These are phyloP conservation scores for Candida qinlingensis DNA, from an alignment of 805 yeast genomes.

Conservation along the genomic window DNA sequence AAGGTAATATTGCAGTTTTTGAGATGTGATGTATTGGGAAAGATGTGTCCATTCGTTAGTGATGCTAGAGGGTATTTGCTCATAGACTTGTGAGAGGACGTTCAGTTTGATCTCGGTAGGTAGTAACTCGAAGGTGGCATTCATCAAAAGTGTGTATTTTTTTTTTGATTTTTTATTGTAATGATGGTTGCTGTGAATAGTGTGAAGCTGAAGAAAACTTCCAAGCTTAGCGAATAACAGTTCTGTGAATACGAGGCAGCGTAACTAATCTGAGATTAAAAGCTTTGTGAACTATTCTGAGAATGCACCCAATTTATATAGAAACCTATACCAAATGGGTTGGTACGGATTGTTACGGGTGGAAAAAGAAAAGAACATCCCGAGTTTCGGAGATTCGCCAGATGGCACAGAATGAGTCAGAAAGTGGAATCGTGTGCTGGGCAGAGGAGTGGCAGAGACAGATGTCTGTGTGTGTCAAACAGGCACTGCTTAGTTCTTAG, in stretches of 20 bases:
- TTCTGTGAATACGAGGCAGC: too few species aligned
- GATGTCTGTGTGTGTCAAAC: too few species aligned
- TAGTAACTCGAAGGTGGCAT: conserved; percentile 1
- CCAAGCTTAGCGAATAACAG: too few species aligned
- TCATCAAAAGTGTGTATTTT: background rate
- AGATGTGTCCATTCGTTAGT: background rate
- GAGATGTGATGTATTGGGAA: background rate
- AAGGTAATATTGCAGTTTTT: background rate
- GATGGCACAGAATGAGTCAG: background rate
- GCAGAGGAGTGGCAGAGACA: background rate
- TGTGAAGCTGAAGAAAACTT: too few species aligned
- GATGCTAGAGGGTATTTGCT: conserved; percentile 1
- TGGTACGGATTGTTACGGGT: too few species aligned
- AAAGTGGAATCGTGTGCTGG: background rate
- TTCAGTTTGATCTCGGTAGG: conserved; percentile 15
- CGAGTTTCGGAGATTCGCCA: background rate
- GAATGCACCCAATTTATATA: too few species aligned
- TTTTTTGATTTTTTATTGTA: background rate
- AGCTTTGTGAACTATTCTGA: too few species aligned
- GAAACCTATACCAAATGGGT: too few species aligned
- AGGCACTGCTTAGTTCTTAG: too few species aligned
- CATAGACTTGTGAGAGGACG: conserved; percentile 9
- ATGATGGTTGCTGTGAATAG: too few species aligned
- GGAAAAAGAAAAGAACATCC: background rate
- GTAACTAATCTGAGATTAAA: too few species aligned